A percentile compares a stretch with the other conserved stretches of the same genome.
Conservation (phyloP, 1,284 basidiomycete genomes). For the Baeospora myosura region DNA sequence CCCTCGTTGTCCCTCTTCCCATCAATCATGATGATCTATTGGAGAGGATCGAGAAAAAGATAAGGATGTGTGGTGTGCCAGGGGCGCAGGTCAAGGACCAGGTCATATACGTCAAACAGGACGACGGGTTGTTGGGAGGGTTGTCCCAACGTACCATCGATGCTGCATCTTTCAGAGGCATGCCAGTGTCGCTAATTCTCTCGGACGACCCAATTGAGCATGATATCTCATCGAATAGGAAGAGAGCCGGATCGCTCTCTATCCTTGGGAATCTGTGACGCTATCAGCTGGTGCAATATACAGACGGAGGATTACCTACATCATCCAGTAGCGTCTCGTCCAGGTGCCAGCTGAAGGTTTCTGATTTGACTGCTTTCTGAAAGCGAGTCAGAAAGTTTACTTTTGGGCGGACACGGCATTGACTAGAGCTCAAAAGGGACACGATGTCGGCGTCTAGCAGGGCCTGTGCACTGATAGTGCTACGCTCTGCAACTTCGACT, state of each 20-base stretch:
- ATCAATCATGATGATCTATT: constrained; percentile 8
- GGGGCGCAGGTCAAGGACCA: no score
- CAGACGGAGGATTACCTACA: no score
- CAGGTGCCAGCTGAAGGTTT: no score
- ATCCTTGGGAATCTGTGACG: no score
- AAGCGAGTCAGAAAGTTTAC: not conserved
- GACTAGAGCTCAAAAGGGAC: constrained; percentile 7
- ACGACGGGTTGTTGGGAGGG: no score
- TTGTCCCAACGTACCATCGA: no score
- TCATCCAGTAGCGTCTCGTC: no score
- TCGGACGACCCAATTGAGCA: not conserved
- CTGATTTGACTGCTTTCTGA: not conserved
- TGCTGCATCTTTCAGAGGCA: no score
- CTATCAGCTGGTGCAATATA: no score
- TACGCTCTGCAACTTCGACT: constrained; percentile 9
- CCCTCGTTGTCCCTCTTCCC: constrained; percentile 5
- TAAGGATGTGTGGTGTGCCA: constrained; percentile 2
- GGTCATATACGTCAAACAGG: no score
- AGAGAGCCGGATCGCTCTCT: no score
- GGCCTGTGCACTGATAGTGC: constrained; percentile 10
- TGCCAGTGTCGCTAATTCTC: no score
- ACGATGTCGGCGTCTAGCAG: constrained; percentile 12
- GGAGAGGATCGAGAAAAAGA: constrained; percentile 9
- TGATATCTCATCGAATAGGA: not conserved
- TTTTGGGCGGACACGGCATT: not conserved